Evolutionary conservation across 805 yeast genomes (phyloP).

Genomic region (Priceomyces medius): DNA sequence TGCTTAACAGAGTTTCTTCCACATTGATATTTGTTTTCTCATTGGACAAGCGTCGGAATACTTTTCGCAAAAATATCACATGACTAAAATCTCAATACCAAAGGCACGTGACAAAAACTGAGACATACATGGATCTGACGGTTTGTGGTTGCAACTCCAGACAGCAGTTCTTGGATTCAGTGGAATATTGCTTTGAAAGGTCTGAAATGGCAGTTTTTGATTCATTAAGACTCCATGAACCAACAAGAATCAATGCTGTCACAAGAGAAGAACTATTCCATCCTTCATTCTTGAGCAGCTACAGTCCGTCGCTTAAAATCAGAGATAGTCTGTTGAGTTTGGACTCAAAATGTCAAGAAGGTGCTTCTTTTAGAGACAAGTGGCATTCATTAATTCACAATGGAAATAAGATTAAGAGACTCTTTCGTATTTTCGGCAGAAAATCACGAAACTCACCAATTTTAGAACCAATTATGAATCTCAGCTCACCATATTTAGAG

Average conservation of each 20-base stretch:
- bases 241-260: constrained; percentile 9
- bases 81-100: neutral
- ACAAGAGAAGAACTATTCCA: constrained; percentile 12
- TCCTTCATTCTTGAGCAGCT: constrained; percentile 11
- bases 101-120: neutral
- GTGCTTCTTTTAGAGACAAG: neutral
- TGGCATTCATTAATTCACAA: neutral
- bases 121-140: neutral
- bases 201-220: neutral
- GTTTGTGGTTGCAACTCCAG: constrained; percentile 1
- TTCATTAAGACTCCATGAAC: neutral
- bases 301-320: constrained; percentile 10
- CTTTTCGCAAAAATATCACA: neutral
- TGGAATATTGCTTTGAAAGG: neutral
- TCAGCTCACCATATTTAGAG: constrained; percentile 2
- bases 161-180: no score
- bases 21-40: neutral
- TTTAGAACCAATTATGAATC: neutral
- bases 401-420: neutral
- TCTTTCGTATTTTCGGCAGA: neutral
- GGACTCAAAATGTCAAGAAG: neutral
- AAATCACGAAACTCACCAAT: neutral
- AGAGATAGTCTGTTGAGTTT: constrained; percentile 7
- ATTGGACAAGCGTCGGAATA: neutral
- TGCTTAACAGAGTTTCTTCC: neutral